phyloP scores from a whole-genome alignment of 2,329 filamentous ascomycete genomes.

The Calonectria crousiana region DNA sequence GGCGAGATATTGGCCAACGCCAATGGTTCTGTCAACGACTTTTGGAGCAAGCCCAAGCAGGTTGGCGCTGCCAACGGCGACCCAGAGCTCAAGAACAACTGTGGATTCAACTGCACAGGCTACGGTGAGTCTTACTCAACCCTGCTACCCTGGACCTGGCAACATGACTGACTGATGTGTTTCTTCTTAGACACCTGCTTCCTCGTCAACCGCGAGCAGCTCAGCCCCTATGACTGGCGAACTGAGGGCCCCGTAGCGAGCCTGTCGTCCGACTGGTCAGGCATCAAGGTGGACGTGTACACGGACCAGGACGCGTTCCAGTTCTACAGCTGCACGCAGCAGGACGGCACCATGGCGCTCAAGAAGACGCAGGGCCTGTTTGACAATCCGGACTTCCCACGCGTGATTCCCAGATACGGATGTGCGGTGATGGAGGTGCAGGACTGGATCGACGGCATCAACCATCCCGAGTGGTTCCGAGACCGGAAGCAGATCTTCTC shows the following conservation, averaged over 20 bases:
- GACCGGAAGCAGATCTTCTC: conserved; percentile 69
- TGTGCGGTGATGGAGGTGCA: conserved; percentile 93
- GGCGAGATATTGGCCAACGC: conserved; percentile 80
- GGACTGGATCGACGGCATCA: conserved; percentile 95
- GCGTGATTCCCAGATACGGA: conserved; percentile 79
- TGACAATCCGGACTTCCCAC: conserved; percentile 65
- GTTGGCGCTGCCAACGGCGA: conserved; percentile 77
- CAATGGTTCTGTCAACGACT: conserved; percentile 78
- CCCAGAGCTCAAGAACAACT: conserved; percentile 76
- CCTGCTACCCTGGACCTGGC: neutral
- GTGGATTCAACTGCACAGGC: conserved; percentile 84
- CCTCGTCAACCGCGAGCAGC: conserved; percentile 72
- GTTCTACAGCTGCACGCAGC: conserved; percentile 84
- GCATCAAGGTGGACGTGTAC: conserved; percentile 85
- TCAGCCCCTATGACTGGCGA: conserved; percentile 74
- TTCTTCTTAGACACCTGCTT: conserved; percentile 73
- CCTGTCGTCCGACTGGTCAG: conserved; percentile 80
- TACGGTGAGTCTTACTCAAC: conserved; percentile 70
- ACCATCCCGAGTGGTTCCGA: conserved; percentile 89
- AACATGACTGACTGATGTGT: neutral
- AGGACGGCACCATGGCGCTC: conserved; percentile 78
- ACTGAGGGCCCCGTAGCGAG: conserved; percentile 70
- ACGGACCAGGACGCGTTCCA: conserved; percentile 90
- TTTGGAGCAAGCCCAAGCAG: conserved; percentile 85
- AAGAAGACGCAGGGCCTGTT: conserved; percentile 78